These are phyloP conservation scores for Debaryomyces prosopidis DNA, from an alignment of 805 yeast species.

Conservation along the genomic window DNA sequence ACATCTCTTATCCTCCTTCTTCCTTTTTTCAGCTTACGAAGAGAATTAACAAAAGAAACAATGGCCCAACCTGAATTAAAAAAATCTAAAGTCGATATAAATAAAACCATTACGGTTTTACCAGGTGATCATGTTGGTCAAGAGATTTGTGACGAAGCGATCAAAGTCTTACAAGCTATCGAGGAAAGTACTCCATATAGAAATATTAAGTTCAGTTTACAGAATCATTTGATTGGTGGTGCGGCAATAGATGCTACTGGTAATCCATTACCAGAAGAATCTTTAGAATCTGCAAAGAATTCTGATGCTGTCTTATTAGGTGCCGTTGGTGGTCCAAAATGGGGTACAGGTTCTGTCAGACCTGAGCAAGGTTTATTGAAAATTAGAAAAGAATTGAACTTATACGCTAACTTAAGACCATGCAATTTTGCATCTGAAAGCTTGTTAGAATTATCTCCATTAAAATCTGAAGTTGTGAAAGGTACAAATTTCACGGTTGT, in stretches of 20 bases:
- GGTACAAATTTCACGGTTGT: constrained; percentile 94
- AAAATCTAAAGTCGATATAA: constrained; percentile 15
- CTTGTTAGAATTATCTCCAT: constrained; percentile 82
- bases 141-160: constrained; percentile 86
- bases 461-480: constrained; percentile 77
- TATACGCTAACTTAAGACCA: constrained; percentile 96
- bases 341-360: constrained; percentile 96
- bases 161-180: constrained; percentile 84
- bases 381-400: constrained; percentile 89
- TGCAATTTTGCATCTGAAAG: constrained; percentile 89
- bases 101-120: constrained; percentile 77
- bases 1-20: no score
- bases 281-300: constrained; percentile 76
- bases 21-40: not conserved
- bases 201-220: constrained; percentile 65
- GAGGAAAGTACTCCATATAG: constrained; percentile 45
- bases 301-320: constrained; percentile 97
- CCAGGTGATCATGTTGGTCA: constrained; percentile 98
- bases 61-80: constrained; percentile 20
- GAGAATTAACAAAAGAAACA: not conserved
- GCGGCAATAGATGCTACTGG: constrained; percentile 98
- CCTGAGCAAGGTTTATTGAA: constrained; percentile 96
- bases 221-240: constrained; percentile 91
- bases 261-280: constrained; percentile 80
- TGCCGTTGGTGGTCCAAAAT: constrained; percentile 99